These are phyloP conservation scores for Acacia concinna DNA, from an alignment of 331 rosid genomes.

Conservation along the genomic window DNA sequence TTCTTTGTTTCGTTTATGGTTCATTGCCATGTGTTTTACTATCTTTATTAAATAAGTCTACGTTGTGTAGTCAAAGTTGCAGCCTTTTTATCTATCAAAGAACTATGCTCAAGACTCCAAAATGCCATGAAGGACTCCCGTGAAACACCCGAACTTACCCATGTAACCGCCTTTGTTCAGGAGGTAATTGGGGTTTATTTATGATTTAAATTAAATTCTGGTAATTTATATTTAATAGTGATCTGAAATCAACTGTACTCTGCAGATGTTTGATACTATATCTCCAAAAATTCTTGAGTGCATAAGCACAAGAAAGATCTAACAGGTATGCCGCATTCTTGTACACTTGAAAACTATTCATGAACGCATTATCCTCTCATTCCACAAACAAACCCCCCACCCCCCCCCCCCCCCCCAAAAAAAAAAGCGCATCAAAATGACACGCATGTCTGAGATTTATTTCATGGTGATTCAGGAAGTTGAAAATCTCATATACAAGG, in stretches of 20 bases:
- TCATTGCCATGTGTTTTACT: slow-evolving; percentile 9
- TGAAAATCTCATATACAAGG: slow-evolving; percentile 57
- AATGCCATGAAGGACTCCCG: slow-evolving; percentile 44
- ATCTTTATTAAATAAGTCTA: slow-evolving; percentile 24
- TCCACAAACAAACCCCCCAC: too few relatives aligned
- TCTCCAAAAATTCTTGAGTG: slow-evolving; percentile 68
- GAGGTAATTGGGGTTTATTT: slow-evolving; percentile 58
- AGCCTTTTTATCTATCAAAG: slow-evolving; percentile 60
- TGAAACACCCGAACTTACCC: slow-evolving; percentile 42
- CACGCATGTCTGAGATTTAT: slow-evolving; percentile 21
- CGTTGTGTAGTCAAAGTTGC: slow-evolving; percentile 75
- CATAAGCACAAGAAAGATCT: slow-evolving; percentile 76
- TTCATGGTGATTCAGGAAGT: slow-evolving; percentile 56
- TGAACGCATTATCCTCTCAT: neutral
- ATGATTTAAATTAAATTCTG: slow-evolving; percentile 26
- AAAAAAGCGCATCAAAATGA: slow-evolving; percentile 2
- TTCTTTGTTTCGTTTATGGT: slow-evolving; percentile 21
- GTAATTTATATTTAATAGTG: slow-evolving; percentile 15
- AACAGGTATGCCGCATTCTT: slow-evolving; percentile 64
- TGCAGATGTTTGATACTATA: slow-evolving; percentile 63
- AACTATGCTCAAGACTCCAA: slow-evolving; percentile 69
- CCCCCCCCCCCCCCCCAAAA: neutral
- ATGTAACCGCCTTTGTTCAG: slow-evolving; percentile 48
- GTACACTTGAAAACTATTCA: slow-evolving; percentile 20
- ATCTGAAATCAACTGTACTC: slow-evolving; percentile 24